Evolutionary conservation across 352 stramenopile genomes (phyloP).

Genomic region (Pythium periplocum): DNA sequence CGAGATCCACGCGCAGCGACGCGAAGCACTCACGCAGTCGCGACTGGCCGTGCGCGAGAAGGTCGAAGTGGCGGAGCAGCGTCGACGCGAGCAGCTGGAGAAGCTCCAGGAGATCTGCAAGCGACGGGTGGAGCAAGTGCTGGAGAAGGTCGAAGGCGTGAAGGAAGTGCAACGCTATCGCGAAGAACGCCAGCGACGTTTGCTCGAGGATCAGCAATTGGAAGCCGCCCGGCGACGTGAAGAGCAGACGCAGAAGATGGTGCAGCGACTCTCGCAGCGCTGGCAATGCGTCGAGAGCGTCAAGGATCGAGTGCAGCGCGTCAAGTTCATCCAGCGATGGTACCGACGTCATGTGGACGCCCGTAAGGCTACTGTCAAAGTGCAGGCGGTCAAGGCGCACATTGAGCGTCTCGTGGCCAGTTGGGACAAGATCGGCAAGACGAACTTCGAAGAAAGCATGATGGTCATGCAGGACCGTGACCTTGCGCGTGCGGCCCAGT

Average conservation of each 20-base stretch:
- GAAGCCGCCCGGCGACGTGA: constrained; percentile 41
- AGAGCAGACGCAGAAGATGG: constrained; percentile 46
- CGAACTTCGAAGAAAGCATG: constrained; percentile 62
- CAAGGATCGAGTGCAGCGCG: constrained; percentile 49
- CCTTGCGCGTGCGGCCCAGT: constrained; percentile 44
- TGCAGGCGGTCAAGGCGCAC: constrained; percentile 30
- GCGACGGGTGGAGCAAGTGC: constrained; percentile 32
- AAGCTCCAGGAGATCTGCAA: constrained; percentile 42
- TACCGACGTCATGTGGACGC: constrained; percentile 44
- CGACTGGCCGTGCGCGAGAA: constrained; percentile 33
- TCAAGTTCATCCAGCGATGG: constrained; percentile 78
- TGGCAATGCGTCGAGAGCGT: constrained; percentile 70
- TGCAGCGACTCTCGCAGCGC: constrained; percentile 40
- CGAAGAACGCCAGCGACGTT: constrained; percentile 26
- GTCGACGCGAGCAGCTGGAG: constrained; percentile 36
- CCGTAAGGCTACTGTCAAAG: constrained; percentile 28
- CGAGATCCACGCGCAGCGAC: constrained; percentile 44
- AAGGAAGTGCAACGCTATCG: constrained; percentile 36
- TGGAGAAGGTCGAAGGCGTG: constrained; percentile 49
- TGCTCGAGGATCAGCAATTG: constrained; percentile 40
- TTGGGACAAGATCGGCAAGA: constrained; percentile 32
- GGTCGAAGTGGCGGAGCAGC: constrained; percentile 37
- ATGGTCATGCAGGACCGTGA: constrained; percentile 46
- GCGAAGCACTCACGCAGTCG: constrained; percentile 29
- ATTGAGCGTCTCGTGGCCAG: constrained; percentile 33